Base-by-base conservation (phyloP, 305 asterid species). In the Plantago lanceolata region DNA sequence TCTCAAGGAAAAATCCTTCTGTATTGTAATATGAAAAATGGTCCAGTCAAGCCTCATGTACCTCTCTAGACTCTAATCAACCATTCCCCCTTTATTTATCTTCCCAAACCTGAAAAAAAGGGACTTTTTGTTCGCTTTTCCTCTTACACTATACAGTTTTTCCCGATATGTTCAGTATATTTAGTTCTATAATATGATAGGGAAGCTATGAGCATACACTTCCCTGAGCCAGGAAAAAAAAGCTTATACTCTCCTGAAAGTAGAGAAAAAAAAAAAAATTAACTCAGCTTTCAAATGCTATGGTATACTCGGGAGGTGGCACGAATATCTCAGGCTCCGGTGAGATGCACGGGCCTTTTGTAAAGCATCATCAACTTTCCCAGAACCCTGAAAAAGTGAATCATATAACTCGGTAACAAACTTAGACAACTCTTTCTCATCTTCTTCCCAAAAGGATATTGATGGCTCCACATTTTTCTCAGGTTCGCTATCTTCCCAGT, bases 401-500 rank as follows among this genome's bases (percentile, higher is more conserved):
- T 81, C 93, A 53, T 94, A 94, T 20, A 90, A 64, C 76, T 88
- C 73, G 65, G 82, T 78, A 53, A 94, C 77, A 51, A 90, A 90
- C 67, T 82, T 88, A 65, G 95, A 83, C 73, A 90, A 63, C 53
- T 90, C 93, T 70, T 91, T 95, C 84, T 94, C 97, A 17, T 88
- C 93, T 24, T 89, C 94, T 19, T 94, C 97, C 97, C 96, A 94
- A 51, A 80, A 73, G 56, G 57, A 71, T 64, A 68, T 64, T 0
- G 89, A 60, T 6, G 35, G 79, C 61, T 79, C 89, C 62, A 79
- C 95, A 8, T 59, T 68, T 68, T 79, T 85, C 48, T 88, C 96
- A 1, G 87, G 88, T 44, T 88, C 97, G 53, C 90, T 88, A 35
- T 90, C 96, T 67, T 94, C 99, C 99, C 99, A 94, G 59, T 94